Evolutionary conservation across 1,139 yeast species (phyloP), one percentile per base, ranked within the genome.

Genomic region (Suhomyces yuchorum): DNA sequence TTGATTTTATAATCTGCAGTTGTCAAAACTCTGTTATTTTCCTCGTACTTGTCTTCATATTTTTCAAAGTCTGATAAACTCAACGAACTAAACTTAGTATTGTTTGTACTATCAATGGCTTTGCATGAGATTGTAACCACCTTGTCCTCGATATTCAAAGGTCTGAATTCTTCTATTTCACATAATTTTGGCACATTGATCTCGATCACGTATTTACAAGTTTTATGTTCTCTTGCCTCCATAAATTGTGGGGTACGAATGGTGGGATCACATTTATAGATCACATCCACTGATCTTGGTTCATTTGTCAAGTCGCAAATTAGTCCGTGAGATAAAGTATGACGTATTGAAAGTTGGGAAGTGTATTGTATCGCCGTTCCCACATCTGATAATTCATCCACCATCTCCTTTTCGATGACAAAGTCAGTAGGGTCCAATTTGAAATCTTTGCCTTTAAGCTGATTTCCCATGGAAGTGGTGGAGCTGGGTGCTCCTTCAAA

Each of bases 141-240:
- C 32, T 67, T 65, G 18, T 73, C 76, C 20, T 68, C 71, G 6
- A 56, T 46, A 14, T 59, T 59, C n/a, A 64, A 66, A 0, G 80
- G 78, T 22, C 60, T 58, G 54, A 86, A 82, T 36, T 78, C 74
- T 5, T 71, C 73, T 42, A 80, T 67, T 12, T 61, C 58, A 62
- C 97, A 91, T 19, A 89, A 67, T 6, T 71, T 68, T 0, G 87
- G 85, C 1, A 85, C 71, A 40, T 77, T 74, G 1, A 90, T 67
- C n/a, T 73, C 73, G 63, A 85, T 75, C 54, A 77, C 77, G 59
- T 90, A 90, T 42, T 81, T 81, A 63, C 97, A 91, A 0, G 93
- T 85, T 52, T 77, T 79, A 44, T 81, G 70, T 65, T 92, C 98
- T 44, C 71, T 71, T 0, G 85, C 77, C 51, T 76, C 75, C 8